phyloP scores from a whole-genome alignment of 169 alveolate genomes.

The Plasmodium blacklocki region DNA sequence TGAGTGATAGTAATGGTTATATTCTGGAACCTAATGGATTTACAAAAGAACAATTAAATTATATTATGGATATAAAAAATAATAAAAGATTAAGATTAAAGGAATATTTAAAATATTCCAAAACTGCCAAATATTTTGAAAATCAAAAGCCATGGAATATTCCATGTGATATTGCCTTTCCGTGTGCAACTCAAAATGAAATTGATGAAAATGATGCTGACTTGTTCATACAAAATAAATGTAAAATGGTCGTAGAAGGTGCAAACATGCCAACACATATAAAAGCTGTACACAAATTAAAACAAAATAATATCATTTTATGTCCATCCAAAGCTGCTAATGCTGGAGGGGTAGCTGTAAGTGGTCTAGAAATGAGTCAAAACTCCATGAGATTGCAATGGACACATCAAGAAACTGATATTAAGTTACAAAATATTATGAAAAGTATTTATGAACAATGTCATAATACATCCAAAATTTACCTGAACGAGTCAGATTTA shows the following conservation, averaged over 20 bases:
- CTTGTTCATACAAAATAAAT: slow-evolving; percentile 79
- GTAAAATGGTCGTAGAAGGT: slow-evolving; percentile 86
- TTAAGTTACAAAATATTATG: slow-evolving; percentile 84
- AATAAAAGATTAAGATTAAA: slow-evolving; percentile 75
- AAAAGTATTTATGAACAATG: slow-evolving; percentile 83
- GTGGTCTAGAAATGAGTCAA: slow-evolving; percentile 91
- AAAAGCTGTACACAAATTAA: slow-evolving; percentile 84
- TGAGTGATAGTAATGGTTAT: slow-evolving; percentile 87
- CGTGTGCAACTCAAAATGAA: slow-evolving; percentile 91
- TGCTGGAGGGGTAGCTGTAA: slow-evolving; percentile 92
- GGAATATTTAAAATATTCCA: slow-evolving; percentile 77
- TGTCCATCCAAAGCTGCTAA: slow-evolving; percentile 93
- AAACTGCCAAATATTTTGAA: slow-evolving; percentile 77
- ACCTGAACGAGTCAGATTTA: slow-evolving; percentile 81
- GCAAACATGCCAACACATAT: slow-evolving; percentile 91
- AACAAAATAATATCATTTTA: slow-evolving; percentile 77
- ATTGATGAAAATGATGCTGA: slow-evolving; percentile 85
- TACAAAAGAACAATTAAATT: slow-evolving; percentile 80
- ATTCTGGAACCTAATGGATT: slow-evolving; percentile 84
- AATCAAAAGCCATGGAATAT: slow-evolving; percentile 83
- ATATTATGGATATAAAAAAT: slow-evolving; percentile 82
- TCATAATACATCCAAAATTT: slow-evolving; percentile 78
- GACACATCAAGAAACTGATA: slow-evolving; percentile 87
- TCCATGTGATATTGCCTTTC: slow-evolving; percentile 86
- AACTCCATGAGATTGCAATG: slow-evolving; percentile 87